phyloP scores from a whole-genome alignment of 495 filamentous ascomycete genomes.

The Xylaria bambusicola region DNA sequence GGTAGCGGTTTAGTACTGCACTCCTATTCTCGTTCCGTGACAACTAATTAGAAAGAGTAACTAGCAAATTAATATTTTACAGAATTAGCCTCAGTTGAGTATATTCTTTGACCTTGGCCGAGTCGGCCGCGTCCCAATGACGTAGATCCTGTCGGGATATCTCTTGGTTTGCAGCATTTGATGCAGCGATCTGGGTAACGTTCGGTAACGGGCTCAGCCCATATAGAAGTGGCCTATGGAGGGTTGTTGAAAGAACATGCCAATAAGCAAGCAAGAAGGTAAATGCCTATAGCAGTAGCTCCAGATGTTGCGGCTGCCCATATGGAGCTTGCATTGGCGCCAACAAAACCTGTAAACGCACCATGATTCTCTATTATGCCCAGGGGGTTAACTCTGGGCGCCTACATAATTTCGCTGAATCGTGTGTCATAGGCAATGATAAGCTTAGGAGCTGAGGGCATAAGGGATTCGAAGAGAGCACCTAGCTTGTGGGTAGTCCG shows the following conservation, averaged over 20 bases:
- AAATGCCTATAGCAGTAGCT: neutral
- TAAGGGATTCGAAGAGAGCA: slow-evolving; percentile 31
- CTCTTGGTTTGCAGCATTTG: neutral
- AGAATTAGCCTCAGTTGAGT: no score
- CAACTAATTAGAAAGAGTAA: no score
- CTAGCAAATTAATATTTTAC: no score
- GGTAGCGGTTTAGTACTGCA: no score
- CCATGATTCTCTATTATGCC: neutral
- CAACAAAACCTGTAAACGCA: slow-evolving; percentile 17
- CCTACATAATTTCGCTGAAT: slow-evolving; percentile 23
- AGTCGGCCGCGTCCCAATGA: slow-evolving; percentile 38
- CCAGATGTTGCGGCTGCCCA: slow-evolving; percentile 36
- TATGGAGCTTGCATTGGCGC: slow-evolving; percentile 28
- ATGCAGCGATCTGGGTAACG: neutral
- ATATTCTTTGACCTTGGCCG: no score
- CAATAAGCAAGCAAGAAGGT: slow-evolving; percentile 10
- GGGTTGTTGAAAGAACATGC: slow-evolving; percentile 1
- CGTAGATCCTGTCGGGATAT: slow-evolving; percentile 9
- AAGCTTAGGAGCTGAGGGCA: slow-evolving; percentile 24
- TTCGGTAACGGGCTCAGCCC: neutral
- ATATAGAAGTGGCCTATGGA: neutral
- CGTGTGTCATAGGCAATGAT: slow-evolving; percentile 22
- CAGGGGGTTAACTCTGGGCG: slow-evolving; percentile 3
- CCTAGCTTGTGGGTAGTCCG: slow-evolving; percentile 32
- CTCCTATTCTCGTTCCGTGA: no score